A percentile compares a stretch with the other conserved stretches of the same genome.
phyloP scores from a whole-genome alignment of 169 alveolate genomes.

The Eimeria brunetti region DNA sequence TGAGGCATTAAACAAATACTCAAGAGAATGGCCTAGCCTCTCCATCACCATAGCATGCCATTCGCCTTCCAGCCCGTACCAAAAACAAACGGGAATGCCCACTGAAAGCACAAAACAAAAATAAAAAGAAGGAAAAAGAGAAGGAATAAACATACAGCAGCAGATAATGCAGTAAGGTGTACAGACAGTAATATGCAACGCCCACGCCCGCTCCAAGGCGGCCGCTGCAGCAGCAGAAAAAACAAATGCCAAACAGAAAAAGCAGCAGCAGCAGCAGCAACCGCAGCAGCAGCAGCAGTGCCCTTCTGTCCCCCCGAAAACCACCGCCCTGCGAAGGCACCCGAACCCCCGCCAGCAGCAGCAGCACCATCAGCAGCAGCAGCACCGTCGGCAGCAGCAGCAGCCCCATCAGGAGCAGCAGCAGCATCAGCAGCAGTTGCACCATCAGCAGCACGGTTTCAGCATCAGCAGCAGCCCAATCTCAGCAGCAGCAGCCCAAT shows the following conservation, averaged over 20 bases:
- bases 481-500: too few species aligned
- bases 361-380: too few species aligned
- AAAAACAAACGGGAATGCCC: slow-evolving; percentile 86
- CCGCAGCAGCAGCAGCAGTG: slow-evolving; percentile 1
- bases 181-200: too few species aligned
- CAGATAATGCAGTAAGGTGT: background rate
- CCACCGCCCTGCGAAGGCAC: too few species aligned
- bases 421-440: too few species aligned
- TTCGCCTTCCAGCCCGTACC: slow-evolving; percentile 98
- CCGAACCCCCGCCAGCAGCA: too few species aligned
- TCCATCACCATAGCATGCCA: slow-evolving; percentile 96
- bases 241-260: background rate
- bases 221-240: background rate
- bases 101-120: slow-evolving; percentile 10
- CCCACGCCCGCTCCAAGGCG: background rate
- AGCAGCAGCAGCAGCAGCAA: slow-evolving; percentile 28
- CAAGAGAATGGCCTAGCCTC: slow-evolving; percentile 96
- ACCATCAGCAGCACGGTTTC: too few species aligned
- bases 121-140: background rate
- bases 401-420: too few species aligned
- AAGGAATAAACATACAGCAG: background rate
- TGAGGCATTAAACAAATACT: slow-evolving; percentile 95
- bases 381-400: too few species aligned
- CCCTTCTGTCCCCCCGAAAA: background rate
- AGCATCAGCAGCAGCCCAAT: too few species aligned